These are phyloP conservation scores for Rhizoclosmatium globosum DNA, from an alignment of 192 early-diverging fungal genomes.

Conservation along the genomic window DNA sequence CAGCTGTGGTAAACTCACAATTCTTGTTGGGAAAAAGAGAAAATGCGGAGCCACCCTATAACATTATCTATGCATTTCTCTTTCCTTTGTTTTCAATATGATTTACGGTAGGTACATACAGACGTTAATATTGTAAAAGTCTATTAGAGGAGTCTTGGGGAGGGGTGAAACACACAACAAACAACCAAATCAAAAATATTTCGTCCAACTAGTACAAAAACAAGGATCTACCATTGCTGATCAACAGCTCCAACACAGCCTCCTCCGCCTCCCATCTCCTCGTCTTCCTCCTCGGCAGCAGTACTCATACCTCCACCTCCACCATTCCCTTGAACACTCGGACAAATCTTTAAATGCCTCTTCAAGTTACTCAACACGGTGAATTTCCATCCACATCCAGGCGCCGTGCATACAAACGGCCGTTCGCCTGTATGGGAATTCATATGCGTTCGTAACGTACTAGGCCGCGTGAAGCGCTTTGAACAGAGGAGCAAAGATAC, in stretches of 20 bases:
- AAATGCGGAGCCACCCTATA: too few relatives aligned
- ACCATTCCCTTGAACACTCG: constrained; percentile 16
- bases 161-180: too few relatives aligned
- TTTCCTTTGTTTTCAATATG: too few relatives aligned
- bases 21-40: too few relatives aligned
- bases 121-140: too few relatives aligned
- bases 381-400: constrained; percentile 47
- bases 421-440: constrained; percentile 48
- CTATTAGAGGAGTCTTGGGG: too few relatives aligned
- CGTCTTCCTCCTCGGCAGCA: neutral
- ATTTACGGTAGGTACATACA: too few relatives aligned
- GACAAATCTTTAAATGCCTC: constrained; percentile 45
- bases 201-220: too few relatives aligned
- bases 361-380: constrained; percentile 49
- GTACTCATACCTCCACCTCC: neutral
- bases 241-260: neutral
- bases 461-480: constrained; percentile 26
- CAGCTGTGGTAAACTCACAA: too few relatives aligned
- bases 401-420: constrained; percentile 42
- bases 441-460: constrained; percentile 32
- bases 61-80: too few relatives aligned
- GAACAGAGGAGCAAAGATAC: constrained; percentile 30
- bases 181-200: too few relatives aligned
- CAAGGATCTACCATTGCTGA: too few relatives aligned
- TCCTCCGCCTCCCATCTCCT: neutral